Evolutionary conservation across 495 filamentous ascomycete species (phyloP).

Genomic region (Cercophora samala): DNA sequence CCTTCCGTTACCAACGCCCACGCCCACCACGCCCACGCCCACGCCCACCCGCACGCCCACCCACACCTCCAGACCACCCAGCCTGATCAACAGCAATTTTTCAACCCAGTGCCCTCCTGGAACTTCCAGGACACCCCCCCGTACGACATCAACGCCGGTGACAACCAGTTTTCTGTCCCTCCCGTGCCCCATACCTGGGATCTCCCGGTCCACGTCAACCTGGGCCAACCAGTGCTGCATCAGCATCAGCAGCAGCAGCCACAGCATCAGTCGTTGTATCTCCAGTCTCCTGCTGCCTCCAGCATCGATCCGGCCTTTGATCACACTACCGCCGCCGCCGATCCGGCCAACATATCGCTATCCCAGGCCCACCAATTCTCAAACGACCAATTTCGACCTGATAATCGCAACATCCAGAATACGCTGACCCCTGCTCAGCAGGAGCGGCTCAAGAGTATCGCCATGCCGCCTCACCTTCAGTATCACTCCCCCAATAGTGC

Average conservation of each 20-base stretch:
- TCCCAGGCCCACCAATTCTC: slow-evolving; percentile 13
- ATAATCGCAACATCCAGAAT: slow-evolving; percentile 28
- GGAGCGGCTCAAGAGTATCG: slow-evolving; percentile 51
- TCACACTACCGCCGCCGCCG: slow-evolving; percentile 13
- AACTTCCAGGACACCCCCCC: slow-evolving; percentile 44
- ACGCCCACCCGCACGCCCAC: background rate
- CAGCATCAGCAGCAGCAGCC: slow-evolving; percentile 34
- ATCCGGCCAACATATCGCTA: slow-evolving; percentile 18
- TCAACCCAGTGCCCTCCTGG: slow-evolving; percentile 37
- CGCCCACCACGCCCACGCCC: slow-evolving; percentile 9
- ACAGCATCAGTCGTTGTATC: slow-evolving; percentile 25
- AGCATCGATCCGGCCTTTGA: slow-evolving; percentile 18
- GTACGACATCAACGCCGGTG: slow-evolving; percentile 36
- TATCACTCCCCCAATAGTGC: slow-evolving; percentile 54
- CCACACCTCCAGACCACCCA: slow-evolving; percentile 22
- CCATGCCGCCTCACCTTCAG: slow-evolving; percentile 55
- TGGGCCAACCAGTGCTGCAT: slow-evolving; percentile 27
- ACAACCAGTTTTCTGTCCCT: slow-evolving; percentile 22
- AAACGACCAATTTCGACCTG: slow-evolving; percentile 16
- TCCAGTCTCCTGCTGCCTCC: slow-evolving; percentile 19
- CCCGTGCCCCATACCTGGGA: slow-evolving; percentile 29
- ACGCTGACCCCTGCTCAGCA: slow-evolving; percentile 51
- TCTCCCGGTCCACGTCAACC: slow-evolving; percentile 28
- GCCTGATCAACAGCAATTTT: slow-evolving; percentile 33
- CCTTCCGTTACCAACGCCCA: slow-evolving; percentile 29